Conservation (phyloP, 2,329 filamentous ascomycete genomes). For the Scortechinia acanthostroma region DNA sequence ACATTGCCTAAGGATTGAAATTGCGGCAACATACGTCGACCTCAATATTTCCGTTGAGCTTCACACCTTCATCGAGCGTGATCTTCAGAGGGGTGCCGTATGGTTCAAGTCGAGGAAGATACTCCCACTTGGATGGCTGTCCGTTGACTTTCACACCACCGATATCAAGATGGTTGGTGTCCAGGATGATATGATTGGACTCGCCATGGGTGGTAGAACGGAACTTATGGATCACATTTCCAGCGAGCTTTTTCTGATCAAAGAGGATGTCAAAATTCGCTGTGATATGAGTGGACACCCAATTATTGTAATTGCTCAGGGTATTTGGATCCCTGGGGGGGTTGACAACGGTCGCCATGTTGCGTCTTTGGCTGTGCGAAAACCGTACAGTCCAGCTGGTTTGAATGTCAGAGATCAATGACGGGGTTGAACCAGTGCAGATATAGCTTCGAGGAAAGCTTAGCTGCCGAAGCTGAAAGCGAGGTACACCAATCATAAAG, state of each 20-base stretch:
- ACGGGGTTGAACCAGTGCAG: neutral
- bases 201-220: slow-evolving; percentile 44
- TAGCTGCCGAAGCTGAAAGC: neutral
- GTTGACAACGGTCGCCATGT: neutral
- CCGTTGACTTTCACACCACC: slow-evolving; percentile 43
- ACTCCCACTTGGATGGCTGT: slow-evolving; percentile 37
- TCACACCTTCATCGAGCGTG: slow-evolving; percentile 3
- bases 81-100: slow-evolving; percentile 42
- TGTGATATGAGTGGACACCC: slow-evolving; percentile 47
- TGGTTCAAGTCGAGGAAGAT: slow-evolving; percentile 44
- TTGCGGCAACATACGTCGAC: slow-evolving; percentile 1
- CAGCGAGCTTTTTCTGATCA: slow-evolving; percentile 43
- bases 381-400: neutral
- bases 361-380: neutral
- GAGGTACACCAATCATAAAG: neutral
- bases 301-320: slow-evolving; percentile 57
- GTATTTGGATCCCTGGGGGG: slow-evolving; percentile 55
- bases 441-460: neutral
- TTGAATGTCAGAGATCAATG: neutral
- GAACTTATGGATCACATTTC: slow-evolving; percentile 45
- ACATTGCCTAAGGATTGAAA: too few species aligned
- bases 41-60: neutral
- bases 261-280: slow-evolving; percentile 58
- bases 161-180: slow-evolving; percentile 54
- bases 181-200: slow-evolving; percentile 45